A percentile compares a stretch with the other conserved stretches of the same genome.
phyloP scores from a whole-genome alignment of 352 stramenopile genomes.

The Globisporangium uncinulatum region DNA sequence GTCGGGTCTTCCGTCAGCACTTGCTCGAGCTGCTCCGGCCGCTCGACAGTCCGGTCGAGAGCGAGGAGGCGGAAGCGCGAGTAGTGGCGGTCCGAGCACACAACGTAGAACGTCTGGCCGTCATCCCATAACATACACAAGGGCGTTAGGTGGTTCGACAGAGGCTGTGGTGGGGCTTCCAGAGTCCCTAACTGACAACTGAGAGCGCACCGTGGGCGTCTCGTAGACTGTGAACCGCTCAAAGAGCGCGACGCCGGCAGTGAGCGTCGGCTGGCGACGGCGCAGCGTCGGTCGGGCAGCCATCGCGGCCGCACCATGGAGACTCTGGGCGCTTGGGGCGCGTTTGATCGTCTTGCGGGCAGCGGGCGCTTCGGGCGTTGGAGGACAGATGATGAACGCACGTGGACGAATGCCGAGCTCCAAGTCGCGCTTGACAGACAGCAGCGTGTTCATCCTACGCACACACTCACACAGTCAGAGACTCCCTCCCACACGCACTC shows the following conservation, averaged over 20 bases:
- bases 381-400: constrained; percentile 60
- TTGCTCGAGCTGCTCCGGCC: constrained; percentile 39
- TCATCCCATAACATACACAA: neutral
- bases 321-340: constrained; percentile 10
- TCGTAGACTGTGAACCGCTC: constrained; percentile 86
- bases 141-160: no score
- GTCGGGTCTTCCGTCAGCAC: constrained; percentile 63
- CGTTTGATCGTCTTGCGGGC: constrained; percentile 16
- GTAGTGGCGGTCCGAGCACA: constrained; percentile 85
- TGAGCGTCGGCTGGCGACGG: constrained; percentile 59
- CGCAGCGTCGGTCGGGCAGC: constrained; percentile 31
- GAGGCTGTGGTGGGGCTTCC: no score
- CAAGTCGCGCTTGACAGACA: constrained; percentile 74
- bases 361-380: constrained; percentile 23
- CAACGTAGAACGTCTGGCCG: constrained; percentile 51
- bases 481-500: no score
- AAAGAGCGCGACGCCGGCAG: constrained; percentile 57
- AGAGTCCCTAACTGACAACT: no score
- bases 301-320: constrained; percentile 7
- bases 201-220: constrained; percentile 28
- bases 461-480: neutral
- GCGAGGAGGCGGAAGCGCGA: constrained; percentile 70
- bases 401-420: constrained; percentile 51
- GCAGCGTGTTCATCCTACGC: constrained; percentile 71
- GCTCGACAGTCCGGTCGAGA: constrained; percentile 63